Conservation (phyloP, 2,329 filamentous ascomycete species). For the Calonectria leucothoes region DNA sequence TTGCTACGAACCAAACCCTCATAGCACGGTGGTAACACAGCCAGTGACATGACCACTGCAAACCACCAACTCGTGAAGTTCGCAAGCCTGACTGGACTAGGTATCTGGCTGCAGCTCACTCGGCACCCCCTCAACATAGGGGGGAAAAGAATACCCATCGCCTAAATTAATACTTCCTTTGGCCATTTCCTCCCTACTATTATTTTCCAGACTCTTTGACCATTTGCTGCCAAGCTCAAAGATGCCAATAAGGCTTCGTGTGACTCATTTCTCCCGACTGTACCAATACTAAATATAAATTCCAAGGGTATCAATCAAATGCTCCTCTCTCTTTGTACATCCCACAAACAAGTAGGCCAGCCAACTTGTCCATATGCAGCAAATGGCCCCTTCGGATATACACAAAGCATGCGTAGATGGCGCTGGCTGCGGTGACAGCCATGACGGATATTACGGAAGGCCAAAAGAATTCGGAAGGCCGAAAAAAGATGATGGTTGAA, state of each 20-base stretch:
- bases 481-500: slow-evolving; percentile 71
- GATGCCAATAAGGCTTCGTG: not conserved
- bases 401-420: slow-evolving; percentile 29
- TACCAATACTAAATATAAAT: too few relatives aligned
- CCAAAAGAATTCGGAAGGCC: slow-evolving; percentile 71
- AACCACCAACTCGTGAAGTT: not conserved
- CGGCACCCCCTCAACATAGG: not conserved
- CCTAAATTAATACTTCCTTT: too few relatives aligned
- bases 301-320: not conserved
- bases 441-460: slow-evolving; percentile 68
- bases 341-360: not conserved
- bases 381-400: not conserved
- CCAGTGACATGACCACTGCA: not conserved
- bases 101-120: not conserved
- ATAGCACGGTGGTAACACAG: not conserved
- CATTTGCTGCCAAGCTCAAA: too few relatives aligned
- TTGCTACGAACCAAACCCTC: not conserved
- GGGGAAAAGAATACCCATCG: not conserved
- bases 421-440: slow-evolving; percentile 53
- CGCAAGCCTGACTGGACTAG: not conserved
- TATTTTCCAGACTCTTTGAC: too few relatives aligned
- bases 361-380: not conserved
- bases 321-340: not conserved
- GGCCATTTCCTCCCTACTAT: too few relatives aligned
- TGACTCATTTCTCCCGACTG: not conserved